phyloP scores from a whole-genome alignment of 2,329 filamentous ascomycete species.

The Ascochyta fabae region DNA sequence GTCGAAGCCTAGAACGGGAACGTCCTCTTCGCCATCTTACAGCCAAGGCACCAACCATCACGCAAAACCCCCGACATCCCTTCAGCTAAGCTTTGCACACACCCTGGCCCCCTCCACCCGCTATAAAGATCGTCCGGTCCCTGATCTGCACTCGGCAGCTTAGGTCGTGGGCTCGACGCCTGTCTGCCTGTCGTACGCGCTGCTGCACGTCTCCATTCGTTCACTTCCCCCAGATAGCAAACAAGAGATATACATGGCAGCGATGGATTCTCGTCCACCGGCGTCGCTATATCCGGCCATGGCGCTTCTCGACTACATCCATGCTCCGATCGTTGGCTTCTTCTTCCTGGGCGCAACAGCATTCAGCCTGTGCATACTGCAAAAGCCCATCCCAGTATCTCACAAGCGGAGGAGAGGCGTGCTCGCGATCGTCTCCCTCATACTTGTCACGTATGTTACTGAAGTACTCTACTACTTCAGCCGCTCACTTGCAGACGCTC shows the following conservation, averaged over 20 bases:
- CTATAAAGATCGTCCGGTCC: slow-evolving; percentile 5
- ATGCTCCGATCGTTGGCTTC: slow-evolving; percentile 41
- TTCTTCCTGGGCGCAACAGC: slow-evolving; percentile 38
- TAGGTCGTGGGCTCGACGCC: not conserved
- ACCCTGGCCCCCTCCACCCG: not conserved
- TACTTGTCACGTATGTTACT: slow-evolving; percentile 35
- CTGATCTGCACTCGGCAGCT: not conserved
- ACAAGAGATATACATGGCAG: slow-evolving; percentile 18
- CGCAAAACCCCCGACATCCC: not conserved
- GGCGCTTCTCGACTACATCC: slow-evolving; percentile 42
- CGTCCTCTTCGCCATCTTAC: not conserved
- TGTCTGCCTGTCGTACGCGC: not conserved
- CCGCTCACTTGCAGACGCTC: slow-evolving; percentile 34
- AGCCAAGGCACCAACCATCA: not conserved
- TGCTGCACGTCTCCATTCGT: not conserved
- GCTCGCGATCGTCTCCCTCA: slow-evolving; percentile 19
- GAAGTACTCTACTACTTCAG: slow-evolving; percentile 46
- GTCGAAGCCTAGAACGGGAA: not conserved
- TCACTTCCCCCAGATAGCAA: not conserved
- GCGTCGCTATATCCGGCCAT: slow-evolving; percentile 29
- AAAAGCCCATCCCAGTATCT: slow-evolving; percentile 37
- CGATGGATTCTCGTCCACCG: slow-evolving; percentile 8
- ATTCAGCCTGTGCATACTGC: slow-evolving; percentile 40
- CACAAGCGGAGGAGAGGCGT: slow-evolving; percentile 31
- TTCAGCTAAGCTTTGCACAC: not conserved